A percentile compares a stretch with the other conserved stretches of the same genome.
Conservation (phyloP, 345 rosid species). For the Corchorus capsularis region DNA sequence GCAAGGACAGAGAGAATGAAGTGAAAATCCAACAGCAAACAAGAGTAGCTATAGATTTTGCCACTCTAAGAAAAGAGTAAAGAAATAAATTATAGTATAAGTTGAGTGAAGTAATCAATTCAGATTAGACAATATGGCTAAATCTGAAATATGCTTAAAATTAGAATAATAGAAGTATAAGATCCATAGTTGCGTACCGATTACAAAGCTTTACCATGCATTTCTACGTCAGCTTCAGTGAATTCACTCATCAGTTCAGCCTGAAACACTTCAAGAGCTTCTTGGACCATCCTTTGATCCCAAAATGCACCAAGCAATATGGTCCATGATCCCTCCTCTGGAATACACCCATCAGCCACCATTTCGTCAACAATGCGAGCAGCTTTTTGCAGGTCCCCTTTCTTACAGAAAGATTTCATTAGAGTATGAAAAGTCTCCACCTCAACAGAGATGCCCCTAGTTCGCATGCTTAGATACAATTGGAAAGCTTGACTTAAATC, state of each 20-base stretch:
- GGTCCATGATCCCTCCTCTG: constrained; percentile 58
- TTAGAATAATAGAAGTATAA: neutral
- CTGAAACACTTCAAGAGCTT: constrained; percentile 34
- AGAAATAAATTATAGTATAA: neutral
- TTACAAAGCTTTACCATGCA: constrained; percentile 13
- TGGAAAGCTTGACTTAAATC: constrained; percentile 54
- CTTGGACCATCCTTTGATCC: constrained; percentile 34
- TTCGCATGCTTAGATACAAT: constrained; percentile 64
- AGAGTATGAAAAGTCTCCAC: constrained; percentile 42
- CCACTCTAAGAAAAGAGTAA: neutral
- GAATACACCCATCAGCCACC: constrained; percentile 67
- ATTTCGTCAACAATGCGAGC: constrained; percentile 64
- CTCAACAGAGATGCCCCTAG: constrained; percentile 67
- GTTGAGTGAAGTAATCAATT: constrained; percentile 1
- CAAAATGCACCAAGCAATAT: constrained; percentile 45
- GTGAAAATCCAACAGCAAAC: neutral
- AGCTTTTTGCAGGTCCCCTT: constrained; percentile 64
- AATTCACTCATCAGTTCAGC: constrained; percentile 26
- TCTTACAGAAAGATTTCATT: constrained; percentile 53
- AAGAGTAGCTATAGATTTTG: neutral
- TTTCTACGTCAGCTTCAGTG: constrained; percentile 25
- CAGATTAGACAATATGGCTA: neutral
- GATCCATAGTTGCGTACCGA: constrained; percentile 3
- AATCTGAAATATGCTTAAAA: neutral
- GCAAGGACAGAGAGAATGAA: neutral